Percentiles rank a stretch among this genome's conserved stretches.
Evolutionary conservation across 2,329 filamentous ascomycete genomes (phyloP).

Genomic region (Neofusicoccum umdonicola): DNA sequence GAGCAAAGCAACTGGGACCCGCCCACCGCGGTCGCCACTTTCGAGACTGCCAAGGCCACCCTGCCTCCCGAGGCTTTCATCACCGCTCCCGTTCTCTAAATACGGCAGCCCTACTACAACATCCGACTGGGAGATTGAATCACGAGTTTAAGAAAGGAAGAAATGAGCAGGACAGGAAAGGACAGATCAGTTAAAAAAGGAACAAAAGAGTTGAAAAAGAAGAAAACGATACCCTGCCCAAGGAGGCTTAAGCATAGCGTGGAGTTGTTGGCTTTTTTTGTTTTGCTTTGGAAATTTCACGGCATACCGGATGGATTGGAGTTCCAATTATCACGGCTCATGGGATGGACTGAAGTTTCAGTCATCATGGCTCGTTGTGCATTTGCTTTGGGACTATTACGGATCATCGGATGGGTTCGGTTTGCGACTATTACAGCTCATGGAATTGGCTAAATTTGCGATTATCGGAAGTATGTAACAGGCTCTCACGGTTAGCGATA

Average conservation of each 20-base stretch:
- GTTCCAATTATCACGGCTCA: no score
- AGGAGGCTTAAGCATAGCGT: neutral
- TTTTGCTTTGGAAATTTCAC: neutral
- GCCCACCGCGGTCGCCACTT: constrained; percentile 69
- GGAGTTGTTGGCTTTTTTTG: neutral
- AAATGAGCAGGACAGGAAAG: neutral
- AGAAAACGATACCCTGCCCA: neutral
- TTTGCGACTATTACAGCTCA: no score
- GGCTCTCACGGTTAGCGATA: no score
- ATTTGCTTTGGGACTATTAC: no score
- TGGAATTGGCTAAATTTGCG: no score
- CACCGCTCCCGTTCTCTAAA: neutral
- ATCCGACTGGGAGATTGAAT: neutral
- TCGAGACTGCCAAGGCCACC: constrained; percentile 67
- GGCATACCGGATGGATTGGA: no score
- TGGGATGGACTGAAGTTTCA: no score
- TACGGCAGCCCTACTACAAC: neutral
- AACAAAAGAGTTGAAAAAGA: neutral
- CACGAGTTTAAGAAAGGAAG: neutral
- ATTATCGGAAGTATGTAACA: no score
- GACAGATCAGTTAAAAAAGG: neutral
- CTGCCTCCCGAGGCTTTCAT: constrained; percentile 44
- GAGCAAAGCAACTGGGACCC: constrained; percentile 78
- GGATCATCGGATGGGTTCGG: no score
- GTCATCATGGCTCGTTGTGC: no score